Conservation (phyloP, 176 grass and related monocot species). For the Zea luxurians region DNA sequence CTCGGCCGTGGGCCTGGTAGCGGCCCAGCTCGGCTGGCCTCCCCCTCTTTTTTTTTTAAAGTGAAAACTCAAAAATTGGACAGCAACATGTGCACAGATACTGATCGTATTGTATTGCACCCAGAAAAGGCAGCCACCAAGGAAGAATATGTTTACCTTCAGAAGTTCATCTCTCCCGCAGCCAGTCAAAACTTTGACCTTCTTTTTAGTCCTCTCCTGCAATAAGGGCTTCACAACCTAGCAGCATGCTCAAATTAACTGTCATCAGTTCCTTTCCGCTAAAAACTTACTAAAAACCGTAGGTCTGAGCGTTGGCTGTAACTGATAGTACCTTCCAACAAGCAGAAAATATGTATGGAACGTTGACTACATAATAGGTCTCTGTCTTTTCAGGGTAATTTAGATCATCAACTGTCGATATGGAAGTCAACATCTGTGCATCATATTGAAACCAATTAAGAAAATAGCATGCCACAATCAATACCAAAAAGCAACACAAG, state of each 20-base stretch:
- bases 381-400: slow-evolving; percentile 97
- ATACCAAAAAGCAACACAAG: slow-evolving; percentile 30
- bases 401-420: slow-evolving; percentile 92
- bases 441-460: slow-evolving; percentile 38
- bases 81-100: background rate
- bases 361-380: slow-evolving; percentile 95
- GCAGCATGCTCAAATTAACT: slow-evolving; percentile 34
- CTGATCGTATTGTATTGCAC: background rate
- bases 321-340: slow-evolving; percentile 79
- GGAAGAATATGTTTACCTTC: slow-evolving; percentile 46
- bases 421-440: slow-evolving; percentile 82
- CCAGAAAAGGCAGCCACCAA: background rate
- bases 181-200: slow-evolving; percentile 80
- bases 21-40: too few species aligned
- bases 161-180: slow-evolving; percentile 86
- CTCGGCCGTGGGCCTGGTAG: too few species aligned
- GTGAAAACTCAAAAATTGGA: too few species aligned
- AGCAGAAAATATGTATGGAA: slow-evolving; percentile 88
- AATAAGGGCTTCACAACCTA: slow-evolving; percentile 96
- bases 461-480: slow-evolving; percentile 30
- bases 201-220: slow-evolving; percentile 95
- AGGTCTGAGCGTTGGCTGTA: background rate
- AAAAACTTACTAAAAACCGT: background rate
- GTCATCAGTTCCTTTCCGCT: slow-evolving; percentile 8
- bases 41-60: too few species aligned